Evolutionary conservation across 108 stramenopile genomes (phyloP).

Genomic region (Phaeodactylum tricornutum): DNA sequence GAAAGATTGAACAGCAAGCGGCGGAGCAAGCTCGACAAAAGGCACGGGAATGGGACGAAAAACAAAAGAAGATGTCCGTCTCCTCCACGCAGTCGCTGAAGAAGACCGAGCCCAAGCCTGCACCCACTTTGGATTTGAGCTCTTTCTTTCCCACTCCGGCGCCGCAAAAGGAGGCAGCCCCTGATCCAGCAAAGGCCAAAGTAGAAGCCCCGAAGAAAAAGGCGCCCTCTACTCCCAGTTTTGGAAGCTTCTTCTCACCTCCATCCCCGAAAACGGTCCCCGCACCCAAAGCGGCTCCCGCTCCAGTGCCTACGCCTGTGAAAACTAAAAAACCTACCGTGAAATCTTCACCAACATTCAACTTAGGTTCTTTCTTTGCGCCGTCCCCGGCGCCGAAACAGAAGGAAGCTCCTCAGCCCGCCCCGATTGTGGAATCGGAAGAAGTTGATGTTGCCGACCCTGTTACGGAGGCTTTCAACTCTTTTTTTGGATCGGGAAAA

Average conservation of each 20-base stretch:
- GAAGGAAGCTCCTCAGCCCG: conserved; percentile 1
- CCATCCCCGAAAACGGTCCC: background rate
- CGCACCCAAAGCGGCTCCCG: conserved; percentile 18
- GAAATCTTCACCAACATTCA: conserved; percentile 2
- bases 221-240: conserved; percentile 3
- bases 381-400: conserved; percentile 11
- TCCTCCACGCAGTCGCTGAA: conserved; percentile 1
- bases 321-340: conserved; percentile 12
- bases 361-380: background rate
- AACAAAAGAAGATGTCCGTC: conserved; percentile 18
- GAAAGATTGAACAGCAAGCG: conserved; percentile 46
- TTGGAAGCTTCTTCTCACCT: conserved; percentile 1
- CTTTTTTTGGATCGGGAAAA: conserved; percentile 22
- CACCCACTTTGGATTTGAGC: conserved; percentile 5
- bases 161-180: background rate
- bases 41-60: conserved; percentile 48
- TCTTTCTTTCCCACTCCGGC: conserved; percentile 15
- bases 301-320: conserved; percentile 14
- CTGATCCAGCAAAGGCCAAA: conserved; percentile 11
- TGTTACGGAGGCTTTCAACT: conserved; percentile 19
- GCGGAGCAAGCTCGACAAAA: conserved; percentile 47
- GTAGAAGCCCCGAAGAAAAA: no score
- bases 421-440: background rate
- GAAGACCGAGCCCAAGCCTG: conserved; percentile 9
- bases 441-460: conserved; percentile 19